phyloP scores from a whole-genome alignment of 139 green algal genomes.

The Dunaliella sp. region DNA sequence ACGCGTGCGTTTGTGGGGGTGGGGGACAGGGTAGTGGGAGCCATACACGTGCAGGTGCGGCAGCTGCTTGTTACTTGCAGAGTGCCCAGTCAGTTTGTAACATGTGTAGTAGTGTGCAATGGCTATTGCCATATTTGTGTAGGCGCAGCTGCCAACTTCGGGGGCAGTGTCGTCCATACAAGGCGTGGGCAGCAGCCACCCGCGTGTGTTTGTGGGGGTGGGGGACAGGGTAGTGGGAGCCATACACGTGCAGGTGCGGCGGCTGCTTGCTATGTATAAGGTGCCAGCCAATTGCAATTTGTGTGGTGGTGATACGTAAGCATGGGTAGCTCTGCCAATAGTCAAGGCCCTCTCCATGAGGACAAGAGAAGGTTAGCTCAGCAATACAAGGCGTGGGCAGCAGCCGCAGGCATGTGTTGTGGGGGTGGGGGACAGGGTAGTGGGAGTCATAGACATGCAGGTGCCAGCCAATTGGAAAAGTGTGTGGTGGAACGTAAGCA shows the following conservation, averaged over 20 bases:
- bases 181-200: slow-evolving; percentile 53
- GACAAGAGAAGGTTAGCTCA: no score
- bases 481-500: no score
- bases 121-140: no score
- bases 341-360: no score
- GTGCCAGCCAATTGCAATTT: not conserved
- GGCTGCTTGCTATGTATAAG: no score
- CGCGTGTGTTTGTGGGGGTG: slow-evolving; percentile 63
- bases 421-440: slow-evolving; percentile 8
- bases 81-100: not conserved
- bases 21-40: slow-evolving; percentile 7
- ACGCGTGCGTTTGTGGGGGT: slow-evolving; percentile 67
- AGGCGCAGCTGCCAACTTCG: not conserved
- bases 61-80: no score
- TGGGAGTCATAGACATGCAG: slow-evolving; percentile 25
- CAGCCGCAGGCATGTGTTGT: no score
- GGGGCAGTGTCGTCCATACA: not conserved
- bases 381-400: no score
- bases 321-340: no score
- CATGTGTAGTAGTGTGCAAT: no score
- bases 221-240: slow-evolving; percentile 6
- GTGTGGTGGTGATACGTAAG: no score
- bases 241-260: slow-evolving; percentile 28
- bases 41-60: slow-evolving; percentile 27
- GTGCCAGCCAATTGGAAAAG: not conserved